These are phyloP conservation scores for Heteromeles arbutifolia DNA, from an alignment of 306 rosid genomes.

Conservation along the genomic window DNA sequence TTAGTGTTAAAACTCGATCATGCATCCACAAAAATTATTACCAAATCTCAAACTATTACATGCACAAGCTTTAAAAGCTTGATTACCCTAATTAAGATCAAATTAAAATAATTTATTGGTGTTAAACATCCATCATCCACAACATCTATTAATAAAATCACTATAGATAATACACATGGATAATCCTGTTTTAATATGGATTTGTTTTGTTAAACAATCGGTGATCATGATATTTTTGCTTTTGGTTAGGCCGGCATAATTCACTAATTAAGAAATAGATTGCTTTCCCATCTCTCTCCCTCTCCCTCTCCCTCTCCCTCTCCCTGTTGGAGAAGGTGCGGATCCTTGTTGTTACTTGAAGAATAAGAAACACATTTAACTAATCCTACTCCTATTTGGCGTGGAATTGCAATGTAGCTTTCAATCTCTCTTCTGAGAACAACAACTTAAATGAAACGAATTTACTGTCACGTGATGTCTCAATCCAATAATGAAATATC, in stretches of 20 bases:
- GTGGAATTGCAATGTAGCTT: neutral
- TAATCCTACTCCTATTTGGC: neutral
- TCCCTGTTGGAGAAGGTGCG: neutral
- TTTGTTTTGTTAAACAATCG: neutral
- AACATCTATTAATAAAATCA: no score
- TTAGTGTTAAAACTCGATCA: neutral
- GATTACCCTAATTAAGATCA: neutral
- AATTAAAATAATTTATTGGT: neutral
- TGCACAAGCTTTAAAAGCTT: neutral
- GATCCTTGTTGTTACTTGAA: slow-evolving; percentile 16
- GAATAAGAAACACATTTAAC: slow-evolving; percentile 14
- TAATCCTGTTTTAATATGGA: neutral
- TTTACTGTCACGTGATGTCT: no score
- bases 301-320: neutral
- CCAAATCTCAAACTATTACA: neutral
- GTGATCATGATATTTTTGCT: neutral
- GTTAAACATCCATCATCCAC: neutral
- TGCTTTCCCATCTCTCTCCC: neutral
- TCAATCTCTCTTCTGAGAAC: no score
- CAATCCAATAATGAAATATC: no score
- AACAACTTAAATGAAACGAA: no score
- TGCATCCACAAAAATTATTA: neutral
- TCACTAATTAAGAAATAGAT: neutral
- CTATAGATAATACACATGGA: neutral
- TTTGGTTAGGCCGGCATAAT: neutral